Base-by-base conservation (phyloP, 805 yeast genomes). In the Starmerella vitae region DNA sequence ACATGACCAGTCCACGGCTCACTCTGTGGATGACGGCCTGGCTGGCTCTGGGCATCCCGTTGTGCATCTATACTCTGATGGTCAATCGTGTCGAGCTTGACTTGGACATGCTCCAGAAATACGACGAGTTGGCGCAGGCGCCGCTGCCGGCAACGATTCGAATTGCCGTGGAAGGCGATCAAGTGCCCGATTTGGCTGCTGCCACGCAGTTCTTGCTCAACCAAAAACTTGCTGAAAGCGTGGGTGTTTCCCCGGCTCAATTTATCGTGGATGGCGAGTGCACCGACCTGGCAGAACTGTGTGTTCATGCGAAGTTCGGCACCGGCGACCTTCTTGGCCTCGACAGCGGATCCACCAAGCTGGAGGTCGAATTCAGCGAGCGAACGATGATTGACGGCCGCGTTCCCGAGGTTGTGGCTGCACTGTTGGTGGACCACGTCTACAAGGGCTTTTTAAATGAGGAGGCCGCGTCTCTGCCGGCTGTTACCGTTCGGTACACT, bases 31-130 rank as follows among this genome's bases (percentile, higher is more conserved):
- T 39, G 17, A 37, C 53, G 20, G 45, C 39, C 12, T 50, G 54
- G 55, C 44, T 50, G n/a, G 35, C 39, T 19, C 44, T 52, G 14
- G 44, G 39, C 15, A 49, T 67, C 5, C 85, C 86, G 4, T 53
- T 75, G 39, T 78, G 79, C 74, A 50, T 60, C 26, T 42, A 50
- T 20, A 76, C 88, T 15, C 76, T 88, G 3, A 59, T 72, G 3
- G 70, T 77, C 15, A 67, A 74, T 49, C 61, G 85, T 38, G 80
- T 83, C 2, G 66, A 66, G 28, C 61, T 80, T 28, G 82, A 82
- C 13, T 51, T 62, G 10, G 59, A 57, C 1, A 60, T 61, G 31
- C 64, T 77, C 34, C 53, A 61, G 47, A 41, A 45, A 15, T 50
- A 58, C 48, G 55, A 60, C 38, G 19, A 45, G 34, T 30, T 34